Evolutionary conservation across 192 early-diverging fungal genomes (phyloP).

Genomic region (Rhizophagus sp.): DNA sequence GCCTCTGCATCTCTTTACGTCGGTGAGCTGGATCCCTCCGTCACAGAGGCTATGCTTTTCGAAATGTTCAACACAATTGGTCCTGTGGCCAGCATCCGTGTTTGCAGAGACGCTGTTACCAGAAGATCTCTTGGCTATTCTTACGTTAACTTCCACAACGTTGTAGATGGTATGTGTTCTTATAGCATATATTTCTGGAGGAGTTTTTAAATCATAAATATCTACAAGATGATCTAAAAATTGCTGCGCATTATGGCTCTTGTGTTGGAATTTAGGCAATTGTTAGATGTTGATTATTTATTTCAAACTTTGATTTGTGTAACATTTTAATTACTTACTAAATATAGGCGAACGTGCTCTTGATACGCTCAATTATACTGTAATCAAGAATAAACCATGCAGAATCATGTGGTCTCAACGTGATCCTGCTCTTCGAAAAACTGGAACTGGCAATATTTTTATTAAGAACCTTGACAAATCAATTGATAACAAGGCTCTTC

Average conservation of each 20-base stretch:
- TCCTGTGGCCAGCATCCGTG: conserved; percentile 95
- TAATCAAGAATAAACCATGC: conserved; percentile 92
- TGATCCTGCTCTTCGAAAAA: conserved; percentile 91
- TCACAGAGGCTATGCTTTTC: conserved; percentile 96
- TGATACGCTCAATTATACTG: conserved; percentile 93
- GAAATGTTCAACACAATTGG: conserved; percentile 97
- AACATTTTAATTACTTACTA: conserved; percentile 2
- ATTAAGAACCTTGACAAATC: conserved; percentile 98
- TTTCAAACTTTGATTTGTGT: not conserved
- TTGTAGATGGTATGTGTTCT: conserved; percentile 63
- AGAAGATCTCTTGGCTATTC: conserved; percentile 95
- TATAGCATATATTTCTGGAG: not conserved
- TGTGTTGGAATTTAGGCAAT: not conserved
- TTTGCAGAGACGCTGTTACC: conserved; percentile 97
- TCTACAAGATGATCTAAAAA: not conserved
- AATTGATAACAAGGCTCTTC: conserved; percentile 99
- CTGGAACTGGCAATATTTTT: conserved; percentile 96
- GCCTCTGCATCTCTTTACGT: conserved; percentile 88
- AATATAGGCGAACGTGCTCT: conserved; percentile 82
- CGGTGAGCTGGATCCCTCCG: conserved; percentile 94
- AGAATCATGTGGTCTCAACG: conserved; percentile 99
- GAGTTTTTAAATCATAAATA: not conserved
- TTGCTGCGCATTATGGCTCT: not conserved
- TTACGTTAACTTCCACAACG: conserved; percentile 98
- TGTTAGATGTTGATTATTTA: too few relatives aligned